phyloP scores from a whole-genome alignment of 179 eudicot genomes.

The Silene coronaria region DNA sequence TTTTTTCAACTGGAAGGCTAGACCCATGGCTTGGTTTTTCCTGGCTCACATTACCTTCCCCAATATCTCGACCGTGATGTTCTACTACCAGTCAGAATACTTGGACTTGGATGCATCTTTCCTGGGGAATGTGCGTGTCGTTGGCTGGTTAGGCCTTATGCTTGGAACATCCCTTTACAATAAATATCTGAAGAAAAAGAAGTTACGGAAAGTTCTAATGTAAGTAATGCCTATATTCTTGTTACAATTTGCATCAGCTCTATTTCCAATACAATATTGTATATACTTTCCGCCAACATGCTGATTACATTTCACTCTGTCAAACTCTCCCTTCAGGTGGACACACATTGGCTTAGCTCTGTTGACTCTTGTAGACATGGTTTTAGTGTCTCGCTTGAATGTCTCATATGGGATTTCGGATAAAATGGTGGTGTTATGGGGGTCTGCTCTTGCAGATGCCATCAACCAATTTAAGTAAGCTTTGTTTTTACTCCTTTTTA shows the following conservation, averaged over 20 bases:
- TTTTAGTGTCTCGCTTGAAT: conserved; percentile 65
- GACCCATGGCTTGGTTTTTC: conserved; percentile 98
- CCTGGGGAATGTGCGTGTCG: conserved; percentile 78
- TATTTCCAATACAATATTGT: not conserved
- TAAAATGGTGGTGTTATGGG: conserved; percentile 64
- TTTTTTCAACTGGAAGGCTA: conserved; percentile 43
- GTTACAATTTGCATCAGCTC: not conserved
- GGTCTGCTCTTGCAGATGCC: conserved; percentile 86
- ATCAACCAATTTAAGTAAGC: conserved; percentile 92
- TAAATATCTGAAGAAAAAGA: conserved; percentile 67
- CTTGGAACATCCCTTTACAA: conserved; percentile 79
- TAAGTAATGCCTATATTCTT: conserved; percentile 34
- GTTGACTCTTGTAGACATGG: conserved; percentile 55
- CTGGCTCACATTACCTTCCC: conserved; percentile 76
- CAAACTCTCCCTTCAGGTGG: conserved; percentile 47
- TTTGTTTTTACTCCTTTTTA: not conserved
- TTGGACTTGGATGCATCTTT: conserved; percentile 81
- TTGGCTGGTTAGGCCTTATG: conserved; percentile 95
- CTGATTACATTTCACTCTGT: not conserved
- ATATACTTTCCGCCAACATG: not conserved
- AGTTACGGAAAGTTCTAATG: conserved; percentile 62
- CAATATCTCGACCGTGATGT: conserved; percentile 84
- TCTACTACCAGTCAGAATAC: conserved; percentile 82
- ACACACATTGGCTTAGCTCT: conserved; percentile 63
- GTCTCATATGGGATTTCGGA: conserved; percentile 65